Conservation (phyloP, 495 filamentous ascomycete genomes). For the Ascobolus immersus region DNA sequence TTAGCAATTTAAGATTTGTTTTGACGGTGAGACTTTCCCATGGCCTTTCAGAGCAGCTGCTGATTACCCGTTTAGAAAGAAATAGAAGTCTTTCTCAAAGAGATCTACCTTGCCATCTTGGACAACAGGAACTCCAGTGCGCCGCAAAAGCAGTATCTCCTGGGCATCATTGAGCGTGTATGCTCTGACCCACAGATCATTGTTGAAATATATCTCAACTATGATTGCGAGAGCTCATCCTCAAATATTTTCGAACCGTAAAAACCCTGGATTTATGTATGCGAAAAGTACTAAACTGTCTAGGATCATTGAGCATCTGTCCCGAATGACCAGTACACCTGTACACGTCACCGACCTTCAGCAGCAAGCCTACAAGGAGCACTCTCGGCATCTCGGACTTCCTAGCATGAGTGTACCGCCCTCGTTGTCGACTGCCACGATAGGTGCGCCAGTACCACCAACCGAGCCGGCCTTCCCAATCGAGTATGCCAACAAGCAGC, state of each 20-base stretch:
- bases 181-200: slow-evolving; percentile 64
- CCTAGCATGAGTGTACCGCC: slow-evolving; percentile 34
- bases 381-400: slow-evolving; percentile 15
- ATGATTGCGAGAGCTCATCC: slow-evolving; percentile 80
- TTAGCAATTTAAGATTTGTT: slow-evolving; percentile 75
- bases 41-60: background rate
- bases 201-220: slow-evolving; percentile 94
- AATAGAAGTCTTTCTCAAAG: slow-evolving; percentile 90
- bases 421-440: slow-evolving; percentile 51
- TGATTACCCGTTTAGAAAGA: slow-evolving; percentile 40
- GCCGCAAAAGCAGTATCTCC: slow-evolving; percentile 77
- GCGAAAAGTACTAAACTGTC: slow-evolving; percentile 9
- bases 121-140: slow-evolving; percentile 65
- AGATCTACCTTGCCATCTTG: slow-evolving; percentile 85
- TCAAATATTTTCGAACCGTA: slow-evolving; percentile 81
- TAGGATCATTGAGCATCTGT: slow-evolving; percentile 74
- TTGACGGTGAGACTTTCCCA: slow-evolving; percentile 54
- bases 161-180: slow-evolving; percentile 60
- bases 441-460: slow-evolving; percentile 24
- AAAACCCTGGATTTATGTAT: slow-evolving; percentile 3
- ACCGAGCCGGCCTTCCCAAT: slow-evolving; percentile 36
- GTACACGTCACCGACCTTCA: slow-evolving; percentile 46
- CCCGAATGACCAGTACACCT: slow-evolving; percentile 50
- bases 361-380: slow-evolving; percentile 65
- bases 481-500: slow-evolving; percentile 69